phyloP scores from a whole-genome alignment of 2,329 filamentous ascomycete species.

The Metarhizium guizhouense region DNA sequence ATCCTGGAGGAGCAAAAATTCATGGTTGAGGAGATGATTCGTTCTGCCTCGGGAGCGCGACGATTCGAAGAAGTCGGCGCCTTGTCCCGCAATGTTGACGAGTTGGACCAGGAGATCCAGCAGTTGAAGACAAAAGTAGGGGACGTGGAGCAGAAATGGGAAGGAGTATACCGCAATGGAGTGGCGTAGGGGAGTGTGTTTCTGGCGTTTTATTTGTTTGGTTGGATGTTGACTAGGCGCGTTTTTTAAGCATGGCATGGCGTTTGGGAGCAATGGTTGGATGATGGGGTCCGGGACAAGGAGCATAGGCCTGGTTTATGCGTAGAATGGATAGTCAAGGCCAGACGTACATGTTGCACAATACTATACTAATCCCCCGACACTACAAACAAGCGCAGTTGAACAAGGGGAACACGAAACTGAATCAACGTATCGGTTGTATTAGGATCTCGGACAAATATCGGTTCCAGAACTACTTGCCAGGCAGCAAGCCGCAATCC shows the following conservation, averaged over 20 bases:
- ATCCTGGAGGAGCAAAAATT: slow-evolving; percentile 88
- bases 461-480: neutral
- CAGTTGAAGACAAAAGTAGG: slow-evolving; percentile 54
- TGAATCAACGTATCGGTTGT: neutral
- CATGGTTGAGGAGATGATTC: slow-evolving; percentile 79
- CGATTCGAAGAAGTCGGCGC: slow-evolving; percentile 83
- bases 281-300: neutral
- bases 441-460: neutral
- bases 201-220: neutral
- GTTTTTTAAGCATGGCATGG: slow-evolving; percentile 24
- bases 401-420: neutral
- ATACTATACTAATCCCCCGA: neutral
- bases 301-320: neutral
- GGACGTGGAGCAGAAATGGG: slow-evolving; percentile 53
- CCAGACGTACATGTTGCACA: neutral
- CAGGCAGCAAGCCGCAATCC: neutral
- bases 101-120: slow-evolving; percentile 71
- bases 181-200: neutral
- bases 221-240: neutral
- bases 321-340: neutral
- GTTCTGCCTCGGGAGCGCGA: slow-evolving; percentile 62
- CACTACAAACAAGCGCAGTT: neutral
- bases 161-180: slow-evolving; percentile 37
- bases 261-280: slow-evolving; percentile 15
- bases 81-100: slow-evolving; percentile 70